Conservation (phyloP, 257 asterid genomes). For the Phtheirospermum japonicum region DNA sequence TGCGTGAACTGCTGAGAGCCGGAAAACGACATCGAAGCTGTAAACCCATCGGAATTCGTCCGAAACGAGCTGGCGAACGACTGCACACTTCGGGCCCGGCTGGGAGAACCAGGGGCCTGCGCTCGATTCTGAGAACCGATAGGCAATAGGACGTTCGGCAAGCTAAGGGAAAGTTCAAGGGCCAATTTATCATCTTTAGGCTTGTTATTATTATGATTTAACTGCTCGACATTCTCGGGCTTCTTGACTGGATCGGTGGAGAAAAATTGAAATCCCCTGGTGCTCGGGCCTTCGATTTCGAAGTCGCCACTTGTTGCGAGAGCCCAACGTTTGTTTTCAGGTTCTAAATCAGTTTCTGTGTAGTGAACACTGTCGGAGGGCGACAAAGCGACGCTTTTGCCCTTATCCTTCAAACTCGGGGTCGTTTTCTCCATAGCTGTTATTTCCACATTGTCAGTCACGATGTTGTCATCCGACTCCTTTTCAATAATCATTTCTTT, state of each 20-base stretch:
- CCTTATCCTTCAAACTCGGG: slow-evolving; percentile 60
- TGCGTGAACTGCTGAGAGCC: slow-evolving; percentile 96
- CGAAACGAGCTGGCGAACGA: slow-evolving; percentile 82
- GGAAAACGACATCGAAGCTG: slow-evolving; percentile 88
- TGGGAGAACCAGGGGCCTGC: slow-evolving; percentile 81
- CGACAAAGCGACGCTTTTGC: slow-evolving; percentile 51
- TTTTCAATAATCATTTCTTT: slow-evolving; percentile 34
- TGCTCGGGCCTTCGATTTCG: slow-evolving; percentile 70
- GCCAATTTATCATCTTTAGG: slow-evolving; percentile 76
- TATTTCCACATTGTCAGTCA: slow-evolving; percentile 35
- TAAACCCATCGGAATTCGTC: slow-evolving; percentile 84
- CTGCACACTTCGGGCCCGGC: slow-evolving; percentile 78
- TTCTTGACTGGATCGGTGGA: slow-evolving; percentile 66
- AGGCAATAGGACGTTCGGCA: slow-evolving; percentile 87
- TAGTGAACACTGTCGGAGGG: slow-evolving; percentile 35
- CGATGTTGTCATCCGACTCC: slow-evolving; percentile 38
- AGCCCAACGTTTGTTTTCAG: slow-evolving; percentile 43
- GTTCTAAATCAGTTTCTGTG: slow-evolving; percentile 42
- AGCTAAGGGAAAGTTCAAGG: slow-evolving; percentile 95
- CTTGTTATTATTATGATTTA: slow-evolving; percentile 38
- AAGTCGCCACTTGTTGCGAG: slow-evolving; percentile 39
- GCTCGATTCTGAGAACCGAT: slow-evolving; percentile 53
- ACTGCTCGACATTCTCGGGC: slow-evolving; percentile 53
- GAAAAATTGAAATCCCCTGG: slow-evolving; percentile 77
- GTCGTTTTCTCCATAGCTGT: slow-evolving; percentile 37